Evolutionary conservation across 352 stramenopile genomes (phyloP).

Genomic region (Phytopythium boreale): DNA sequence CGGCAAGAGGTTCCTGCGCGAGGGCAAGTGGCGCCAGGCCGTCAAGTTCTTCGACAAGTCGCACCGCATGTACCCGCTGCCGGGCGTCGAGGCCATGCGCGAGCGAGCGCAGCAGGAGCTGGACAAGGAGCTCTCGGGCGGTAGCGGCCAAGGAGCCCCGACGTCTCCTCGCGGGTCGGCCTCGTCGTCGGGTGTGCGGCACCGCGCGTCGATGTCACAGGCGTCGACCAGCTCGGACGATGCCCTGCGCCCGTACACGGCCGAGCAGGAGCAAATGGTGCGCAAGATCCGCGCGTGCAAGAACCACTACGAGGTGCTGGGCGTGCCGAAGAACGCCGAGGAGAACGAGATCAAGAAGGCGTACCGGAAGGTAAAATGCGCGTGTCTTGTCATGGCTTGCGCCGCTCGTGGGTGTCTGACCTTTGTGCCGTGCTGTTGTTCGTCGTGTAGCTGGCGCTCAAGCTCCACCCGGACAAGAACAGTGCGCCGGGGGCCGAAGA

Average conservation of each 20-base stretch:
- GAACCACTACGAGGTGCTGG: conserved; percentile 88
- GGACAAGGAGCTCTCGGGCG: conserved; percentile 27
- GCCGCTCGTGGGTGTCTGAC: neutral
- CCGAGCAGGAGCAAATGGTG: conserved; percentile 80
- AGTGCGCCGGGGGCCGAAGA: conserved; percentile 95
- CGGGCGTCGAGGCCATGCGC: conserved; percentile 80
- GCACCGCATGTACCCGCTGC: conserved; percentile 84
- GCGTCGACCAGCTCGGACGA: conserved; percentile 38
- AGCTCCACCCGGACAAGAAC: conserved; percentile 95
- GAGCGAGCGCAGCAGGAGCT: conserved; percentile 68
- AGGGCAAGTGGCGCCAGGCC: conserved; percentile 86
- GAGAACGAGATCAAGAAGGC: conserved; percentile 91
- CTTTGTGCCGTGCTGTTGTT: neutral
- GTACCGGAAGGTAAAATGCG: conserved; percentile 77
- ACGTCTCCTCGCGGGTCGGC: conserved; percentile 22
- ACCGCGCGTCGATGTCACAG: conserved; percentile 33
- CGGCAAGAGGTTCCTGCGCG: conserved; percentile 81
- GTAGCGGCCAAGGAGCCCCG: neutral
- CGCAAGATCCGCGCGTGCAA: conserved; percentile 87
- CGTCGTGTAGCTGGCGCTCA: conserved; percentile 73
- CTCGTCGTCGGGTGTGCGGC: conserved; percentile 17
- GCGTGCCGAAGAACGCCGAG: conserved; percentile 62
- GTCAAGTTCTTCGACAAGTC: conserved; percentile 93
- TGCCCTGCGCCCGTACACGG: conserved; percentile 60
- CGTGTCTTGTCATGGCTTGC: neutral